Evolutionary conservation across 306 rosid species (phyloP).

Genomic region (Prunus salicina): DNA sequence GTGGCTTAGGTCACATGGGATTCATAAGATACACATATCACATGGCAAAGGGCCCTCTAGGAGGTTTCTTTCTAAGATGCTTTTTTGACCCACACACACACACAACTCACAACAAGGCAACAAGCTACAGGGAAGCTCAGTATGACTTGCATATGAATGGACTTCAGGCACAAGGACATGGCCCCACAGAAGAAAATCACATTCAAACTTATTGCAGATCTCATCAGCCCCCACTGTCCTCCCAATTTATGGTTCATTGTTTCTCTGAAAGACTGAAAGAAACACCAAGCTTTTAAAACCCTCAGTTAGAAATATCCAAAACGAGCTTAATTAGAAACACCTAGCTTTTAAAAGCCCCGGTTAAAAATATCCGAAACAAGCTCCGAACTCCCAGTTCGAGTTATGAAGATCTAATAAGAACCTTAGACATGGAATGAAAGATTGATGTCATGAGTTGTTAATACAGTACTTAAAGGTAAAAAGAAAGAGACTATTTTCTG

Average conservation of each 20-base stretch:
- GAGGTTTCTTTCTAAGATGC: conserved; percentile 13
- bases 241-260: conserved; percentile 9
- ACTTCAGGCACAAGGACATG: conserved; percentile 7
- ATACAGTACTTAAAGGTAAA: background rate
- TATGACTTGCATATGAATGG: background rate
- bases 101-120: conserved; percentile 11
- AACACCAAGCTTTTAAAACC: too few species aligned
- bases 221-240: background rate
- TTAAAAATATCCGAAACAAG: too few species aligned
- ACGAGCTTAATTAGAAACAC: background rate
- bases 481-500: background rate
- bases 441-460: conserved; percentile 5
- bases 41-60: conserved; percentile 31
- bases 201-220: conserved; percentile 6
- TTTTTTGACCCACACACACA: conserved; percentile 12
- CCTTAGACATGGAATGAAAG: background rate
- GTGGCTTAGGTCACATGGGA: conserved; percentile 26
- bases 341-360: background rate
- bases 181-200: background rate
- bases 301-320: too few species aligned
- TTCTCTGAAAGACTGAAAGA: too few species aligned
- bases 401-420: background rate
- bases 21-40: conserved; percentile 4
- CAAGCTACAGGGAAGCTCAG: background rate
- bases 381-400: background rate